phyloP scores from a whole-genome alignment of 139 green algal genomes.

The Yamagishiella unicocca region DNA sequence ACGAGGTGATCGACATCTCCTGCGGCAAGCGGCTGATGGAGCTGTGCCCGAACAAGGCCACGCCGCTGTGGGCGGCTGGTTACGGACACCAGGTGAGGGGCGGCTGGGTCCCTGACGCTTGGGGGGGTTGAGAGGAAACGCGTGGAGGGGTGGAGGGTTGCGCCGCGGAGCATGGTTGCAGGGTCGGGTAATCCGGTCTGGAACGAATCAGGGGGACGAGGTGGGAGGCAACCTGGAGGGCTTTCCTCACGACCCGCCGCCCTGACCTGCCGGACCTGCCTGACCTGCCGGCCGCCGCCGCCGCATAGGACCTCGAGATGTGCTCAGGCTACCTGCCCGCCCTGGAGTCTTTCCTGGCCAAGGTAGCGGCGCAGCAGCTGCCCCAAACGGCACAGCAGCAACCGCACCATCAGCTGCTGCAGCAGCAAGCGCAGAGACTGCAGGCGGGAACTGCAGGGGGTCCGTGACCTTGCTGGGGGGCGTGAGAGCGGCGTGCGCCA shows the following conservation, averaged over 20 bases:
- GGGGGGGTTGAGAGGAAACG: not conserved
- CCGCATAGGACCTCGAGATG: constrained; percentile 38
- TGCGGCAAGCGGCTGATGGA: constrained; percentile 79
- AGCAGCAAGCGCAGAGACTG: no score
- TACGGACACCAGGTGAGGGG: constrained; percentile 74
- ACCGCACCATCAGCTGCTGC: not conserved
- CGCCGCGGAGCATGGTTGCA: no score
- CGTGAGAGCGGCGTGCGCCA: no score
- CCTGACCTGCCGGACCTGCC: not conserved
- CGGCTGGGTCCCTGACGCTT: not conserved
- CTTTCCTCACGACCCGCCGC: not conserved
- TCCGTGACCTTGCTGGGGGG: no score
- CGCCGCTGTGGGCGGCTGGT: constrained; percentile 82
- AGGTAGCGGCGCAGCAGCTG: not conserved
- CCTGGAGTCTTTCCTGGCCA: constrained; percentile 12
- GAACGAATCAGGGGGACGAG: not conserved
- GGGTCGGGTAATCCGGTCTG: not conserved
- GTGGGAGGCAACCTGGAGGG: not conserved
- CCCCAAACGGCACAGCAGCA: not conserved
- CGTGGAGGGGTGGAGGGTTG: not conserved
- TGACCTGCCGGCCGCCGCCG: not conserved
- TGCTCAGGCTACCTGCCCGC: constrained; percentile 32
- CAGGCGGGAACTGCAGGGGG: no score
- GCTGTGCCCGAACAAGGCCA: constrained; percentile 66
- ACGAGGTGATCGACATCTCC: constrained; percentile 88